These are phyloP conservation scores for Termitomyces eurrhizus DNA, from an alignment of 768 basidiomycete species.

Conservation along the genomic window DNA sequence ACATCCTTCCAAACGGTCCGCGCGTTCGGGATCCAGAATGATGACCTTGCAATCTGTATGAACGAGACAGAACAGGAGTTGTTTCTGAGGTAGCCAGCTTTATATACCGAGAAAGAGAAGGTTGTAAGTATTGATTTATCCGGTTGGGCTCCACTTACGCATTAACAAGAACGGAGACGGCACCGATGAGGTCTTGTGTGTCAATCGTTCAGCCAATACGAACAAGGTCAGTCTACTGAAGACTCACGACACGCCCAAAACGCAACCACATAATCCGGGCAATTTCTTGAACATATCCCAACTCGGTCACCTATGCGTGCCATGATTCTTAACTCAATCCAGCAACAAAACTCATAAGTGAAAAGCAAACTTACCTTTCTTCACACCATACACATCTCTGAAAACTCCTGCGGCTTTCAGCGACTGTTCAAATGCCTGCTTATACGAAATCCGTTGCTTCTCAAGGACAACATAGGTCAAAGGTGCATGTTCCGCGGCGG, in stretches of 20 bases:
- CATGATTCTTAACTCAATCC: not conserved
- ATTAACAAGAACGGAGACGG: slow-evolving; percentile 43
- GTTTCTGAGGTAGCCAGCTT: slow-evolving; percentile 39
- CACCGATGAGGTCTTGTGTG: slow-evolving; percentile 40
- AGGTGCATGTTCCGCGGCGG: slow-evolving; percentile 30
- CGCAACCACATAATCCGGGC: slow-evolving; percentile 39
- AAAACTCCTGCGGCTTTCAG: slow-evolving; percentile 34
- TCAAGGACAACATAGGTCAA: slow-evolving; percentile 49
- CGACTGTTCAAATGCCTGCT: slow-evolving; percentile 33
- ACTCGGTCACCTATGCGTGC: slow-evolving; percentile 33
- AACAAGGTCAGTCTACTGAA: not conserved
- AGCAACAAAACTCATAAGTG: not conserved
- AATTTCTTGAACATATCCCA: slow-evolving; percentile 46
- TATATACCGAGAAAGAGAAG: not conserved
- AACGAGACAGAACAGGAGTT: slow-evolving; percentile 40
- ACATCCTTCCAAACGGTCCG: slow-evolving; percentile 30
- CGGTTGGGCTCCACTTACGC: slow-evolving; percentile 27
- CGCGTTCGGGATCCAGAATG: slow-evolving; percentile 45
- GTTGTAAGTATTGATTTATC: not conserved
- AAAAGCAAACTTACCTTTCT: slow-evolving; percentile 33
- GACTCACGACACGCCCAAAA: slow-evolving; percentile 48
- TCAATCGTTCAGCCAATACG: not conserved
- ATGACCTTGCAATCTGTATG: slow-evolving; percentile 39
- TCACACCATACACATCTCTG: slow-evolving; percentile 38
- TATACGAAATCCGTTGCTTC: slow-evolving; percentile 38